Evolutionary conservation across 495 filamentous ascomycete species (phyloP).

Genomic region (Aspergillus heteromorphus): DNA sequence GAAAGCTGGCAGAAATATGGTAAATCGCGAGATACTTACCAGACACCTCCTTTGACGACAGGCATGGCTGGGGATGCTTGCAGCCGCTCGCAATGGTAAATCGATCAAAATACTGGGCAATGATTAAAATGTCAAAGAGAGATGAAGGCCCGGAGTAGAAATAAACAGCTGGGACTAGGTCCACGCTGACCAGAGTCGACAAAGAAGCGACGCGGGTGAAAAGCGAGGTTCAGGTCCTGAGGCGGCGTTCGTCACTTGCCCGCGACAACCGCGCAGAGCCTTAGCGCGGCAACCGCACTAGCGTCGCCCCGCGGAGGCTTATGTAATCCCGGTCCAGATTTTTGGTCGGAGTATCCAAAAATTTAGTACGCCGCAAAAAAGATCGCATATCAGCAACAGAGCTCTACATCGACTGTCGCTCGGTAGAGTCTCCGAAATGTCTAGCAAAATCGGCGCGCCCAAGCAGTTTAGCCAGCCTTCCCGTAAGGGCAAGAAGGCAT

Average conservation of each 20-base stretch:
- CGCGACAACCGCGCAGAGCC: constrained; percentile 17
- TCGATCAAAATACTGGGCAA: constrained; percentile 6
- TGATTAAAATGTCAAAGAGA: constrained; percentile 6
- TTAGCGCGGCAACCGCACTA: constrained; percentile 21
- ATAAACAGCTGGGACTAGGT: background rate
- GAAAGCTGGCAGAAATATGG: background rate
- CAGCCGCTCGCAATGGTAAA: constrained; percentile 1
- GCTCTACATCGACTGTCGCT: background rate
- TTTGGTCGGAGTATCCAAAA: constrained; percentile 23
- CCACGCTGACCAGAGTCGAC: constrained; percentile 9
- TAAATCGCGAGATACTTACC: constrained; percentile 56
- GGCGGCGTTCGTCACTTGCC: constrained; percentile 3
- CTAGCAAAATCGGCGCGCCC: constrained; percentile 40
- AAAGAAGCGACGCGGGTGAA: constrained; percentile 15
- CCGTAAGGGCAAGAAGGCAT: constrained; percentile 95
- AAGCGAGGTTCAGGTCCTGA: constrained; percentile 9
- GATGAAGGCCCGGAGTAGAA: background rate
- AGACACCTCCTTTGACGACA: constrained; percentile 97
- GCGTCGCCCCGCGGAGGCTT: constrained; percentile 24
- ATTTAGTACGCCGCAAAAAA: constrained; percentile 22
- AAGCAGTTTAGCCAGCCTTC: constrained; percentile 74
- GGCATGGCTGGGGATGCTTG: constrained; percentile 57
- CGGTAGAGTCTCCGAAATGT: constrained; percentile 26
- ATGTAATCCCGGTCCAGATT: constrained; percentile 32
- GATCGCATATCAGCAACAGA: constrained; percentile 3